phyloP scores from a whole-genome alignment of 139 green algal species.

The Pleodorina starrii region DNA sequence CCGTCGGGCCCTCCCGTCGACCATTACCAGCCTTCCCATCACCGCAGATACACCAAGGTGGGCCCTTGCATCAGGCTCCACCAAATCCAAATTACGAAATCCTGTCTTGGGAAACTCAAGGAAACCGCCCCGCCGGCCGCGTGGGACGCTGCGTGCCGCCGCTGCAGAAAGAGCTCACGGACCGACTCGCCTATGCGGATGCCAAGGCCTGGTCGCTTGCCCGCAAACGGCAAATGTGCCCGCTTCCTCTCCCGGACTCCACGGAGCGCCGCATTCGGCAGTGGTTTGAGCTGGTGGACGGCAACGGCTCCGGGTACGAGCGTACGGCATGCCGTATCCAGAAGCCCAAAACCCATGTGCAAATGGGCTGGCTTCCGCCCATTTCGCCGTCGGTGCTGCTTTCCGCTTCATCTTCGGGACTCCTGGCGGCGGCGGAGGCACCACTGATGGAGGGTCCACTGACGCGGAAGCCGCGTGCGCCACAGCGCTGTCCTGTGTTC shows the following conservation, averaged over 20 bases:
- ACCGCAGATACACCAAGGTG: slow-evolving; percentile 3
- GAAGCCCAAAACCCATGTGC: too few species aligned
- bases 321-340: neutral
- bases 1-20: slow-evolving; percentile 1
- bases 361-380: too few species aligned
- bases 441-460: too few species aligned
- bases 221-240: neutral
- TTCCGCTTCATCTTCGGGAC: too few species aligned
- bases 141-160: too few species aligned
- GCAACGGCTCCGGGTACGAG: slow-evolving; percentile 10
- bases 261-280: slow-evolving; percentile 16
- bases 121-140: too few species aligned
- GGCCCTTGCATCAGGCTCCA: neutral
- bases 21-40: neutral
- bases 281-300: slow-evolving; percentile 44
- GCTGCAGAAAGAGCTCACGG: slow-evolving; percentile 6
- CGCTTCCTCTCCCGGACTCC: slow-evolving; percentile 8
- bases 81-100: neutral
- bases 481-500: too few species aligned
- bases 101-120: neutral
- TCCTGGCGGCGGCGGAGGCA: too few species aligned
- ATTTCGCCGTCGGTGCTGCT: too few species aligned
- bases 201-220: slow-evolving; percentile 11
- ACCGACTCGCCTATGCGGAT: slow-evolving; percentile 9
- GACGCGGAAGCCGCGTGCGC: too few species aligned